Percentiles rank a stretch among this genome's conserved stretches.
Conservation (phyloP, 768 basidiomycete genomes). For the Macrolepiota fuliginosa region DNA sequence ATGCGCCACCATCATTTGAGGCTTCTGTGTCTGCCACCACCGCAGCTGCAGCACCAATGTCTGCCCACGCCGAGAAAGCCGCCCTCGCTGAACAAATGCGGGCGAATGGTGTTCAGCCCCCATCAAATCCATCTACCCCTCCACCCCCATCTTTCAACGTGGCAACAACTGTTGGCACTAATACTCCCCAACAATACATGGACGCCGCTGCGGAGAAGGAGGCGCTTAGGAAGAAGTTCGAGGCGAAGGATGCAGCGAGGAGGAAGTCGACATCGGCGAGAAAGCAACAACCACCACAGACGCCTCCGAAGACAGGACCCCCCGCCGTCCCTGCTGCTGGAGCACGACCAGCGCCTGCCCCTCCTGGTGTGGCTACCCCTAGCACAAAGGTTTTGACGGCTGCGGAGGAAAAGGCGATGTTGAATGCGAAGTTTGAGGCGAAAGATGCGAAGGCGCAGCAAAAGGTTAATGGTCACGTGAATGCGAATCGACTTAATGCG, state of each 20-base stretch:
- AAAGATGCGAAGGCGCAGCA: slow-evolving; percentile 35
- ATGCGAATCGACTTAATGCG: not conserved
- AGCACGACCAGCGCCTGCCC: slow-evolving; percentile 12
- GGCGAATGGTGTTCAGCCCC: slow-evolving; percentile 53
- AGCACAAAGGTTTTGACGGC: slow-evolving; percentile 49
- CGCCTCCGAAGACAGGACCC: not conserved
- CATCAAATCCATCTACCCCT: not conserved
- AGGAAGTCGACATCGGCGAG: slow-evolving; percentile 19
- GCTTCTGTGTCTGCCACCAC: slow-evolving; percentile 33
- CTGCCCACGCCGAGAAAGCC: slow-evolving; percentile 66
- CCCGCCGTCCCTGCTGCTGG: not conserved
- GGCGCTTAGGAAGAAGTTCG: slow-evolving; percentile 50
- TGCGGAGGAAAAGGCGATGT: slow-evolving; percentile 74
- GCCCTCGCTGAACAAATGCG: slow-evolving; percentile 40
- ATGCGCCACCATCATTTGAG: slow-evolving; percentile 48
- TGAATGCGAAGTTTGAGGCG: slow-evolving; percentile 61
- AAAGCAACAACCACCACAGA: slow-evolving; percentile 19
- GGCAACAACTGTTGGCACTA: slow-evolving; percentile 14
- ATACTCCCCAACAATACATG: slow-evolving; percentile 23
- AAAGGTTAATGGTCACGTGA: not conserved
- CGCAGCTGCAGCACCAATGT: slow-evolving; percentile 33
- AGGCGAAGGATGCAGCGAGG: slow-evolving; percentile 44
- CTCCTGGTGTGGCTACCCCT: slow-evolving; percentile 19
- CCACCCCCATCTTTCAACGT: slow-evolving; percentile 15
- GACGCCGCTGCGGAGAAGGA: slow-evolving; percentile 52